phyloP scores from a whole-genome alignment of 257 asterid genomes.

The Ballota nigra region DNA sequence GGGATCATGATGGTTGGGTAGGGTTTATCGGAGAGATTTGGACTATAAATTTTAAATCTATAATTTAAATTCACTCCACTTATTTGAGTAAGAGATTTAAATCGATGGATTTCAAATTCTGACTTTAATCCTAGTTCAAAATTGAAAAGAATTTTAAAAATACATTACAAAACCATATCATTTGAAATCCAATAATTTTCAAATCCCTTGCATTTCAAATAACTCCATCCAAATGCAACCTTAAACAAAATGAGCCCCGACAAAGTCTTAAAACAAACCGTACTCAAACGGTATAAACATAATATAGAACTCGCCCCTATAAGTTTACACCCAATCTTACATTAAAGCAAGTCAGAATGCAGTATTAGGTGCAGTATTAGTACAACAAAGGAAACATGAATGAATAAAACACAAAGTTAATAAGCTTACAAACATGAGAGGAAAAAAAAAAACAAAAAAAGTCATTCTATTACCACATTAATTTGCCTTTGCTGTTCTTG shows the following conservation, averaged over 20 bases:
- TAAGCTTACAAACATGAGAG: neutral
- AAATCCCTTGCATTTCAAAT: no score
- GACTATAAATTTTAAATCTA: no score
- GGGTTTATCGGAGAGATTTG: no score
- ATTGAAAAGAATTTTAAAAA: no score
- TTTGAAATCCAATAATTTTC: no score
- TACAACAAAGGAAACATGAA: neutral
- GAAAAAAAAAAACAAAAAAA: neutral
- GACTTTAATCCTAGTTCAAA: no score
- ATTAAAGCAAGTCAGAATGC: constrained; percentile 22
- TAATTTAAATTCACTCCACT: no score
- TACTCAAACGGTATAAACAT: neutral
- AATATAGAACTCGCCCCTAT: neutral
- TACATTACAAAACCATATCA: no score
- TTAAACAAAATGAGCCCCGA: neutral
- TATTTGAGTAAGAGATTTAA: no score
- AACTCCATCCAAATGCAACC: no score
- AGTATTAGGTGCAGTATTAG: constrained; percentile 2
- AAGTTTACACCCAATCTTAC: constrained; percentile 4
- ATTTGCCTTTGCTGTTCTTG: neutral
- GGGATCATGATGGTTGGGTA: no score
- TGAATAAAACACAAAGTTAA: neutral
- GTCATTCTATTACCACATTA: neutral
- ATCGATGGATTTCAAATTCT: no score
- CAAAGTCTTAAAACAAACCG: neutral